These are phyloP conservation scores for Nelumbo lutea DNA, from an alignment of 164 flowering plant species.

Conservation along the genomic window DNA sequence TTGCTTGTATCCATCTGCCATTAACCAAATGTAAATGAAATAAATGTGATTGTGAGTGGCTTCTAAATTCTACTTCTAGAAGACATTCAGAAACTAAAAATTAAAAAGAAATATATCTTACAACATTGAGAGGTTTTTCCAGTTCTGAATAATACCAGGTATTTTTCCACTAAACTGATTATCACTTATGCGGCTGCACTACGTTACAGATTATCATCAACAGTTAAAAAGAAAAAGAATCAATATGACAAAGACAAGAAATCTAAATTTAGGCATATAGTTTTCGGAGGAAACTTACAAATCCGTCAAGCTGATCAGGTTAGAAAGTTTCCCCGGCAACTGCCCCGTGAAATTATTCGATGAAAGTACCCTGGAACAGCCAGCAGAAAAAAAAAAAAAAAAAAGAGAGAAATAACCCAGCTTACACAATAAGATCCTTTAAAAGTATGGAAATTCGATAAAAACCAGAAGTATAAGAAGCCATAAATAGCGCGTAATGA, in stretches of 20 bases:
- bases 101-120: slow-evolving; percentile 15
- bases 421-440: background rate
- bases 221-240: background rate
- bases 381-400: background rate
- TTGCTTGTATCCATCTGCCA: background rate
- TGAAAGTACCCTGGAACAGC: slow-evolving; percentile 22
- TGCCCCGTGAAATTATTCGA: slow-evolving; percentile 25
- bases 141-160: slow-evolving; percentile 30
- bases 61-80: background rate
- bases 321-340: slow-evolving; percentile 18
- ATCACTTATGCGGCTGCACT: slow-evolving; percentile 36
- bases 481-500: background rate
- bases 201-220: background rate
- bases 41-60: too few relatives aligned
- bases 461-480: background rate
- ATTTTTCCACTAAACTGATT: slow-evolving; percentile 38
- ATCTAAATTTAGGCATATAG: background rate
- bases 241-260: background rate
- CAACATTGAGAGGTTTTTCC: slow-evolving; percentile 28
- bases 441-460: background rate
- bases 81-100: background rate
- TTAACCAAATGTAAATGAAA: background rate
- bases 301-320: slow-evolving; percentile 13
- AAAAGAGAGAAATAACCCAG: too few relatives aligned
- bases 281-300: slow-evolving; percentile 10